Conservation (phyloP, 352 stramenopile species). For the Phytophthora colocasiae region DNA sequence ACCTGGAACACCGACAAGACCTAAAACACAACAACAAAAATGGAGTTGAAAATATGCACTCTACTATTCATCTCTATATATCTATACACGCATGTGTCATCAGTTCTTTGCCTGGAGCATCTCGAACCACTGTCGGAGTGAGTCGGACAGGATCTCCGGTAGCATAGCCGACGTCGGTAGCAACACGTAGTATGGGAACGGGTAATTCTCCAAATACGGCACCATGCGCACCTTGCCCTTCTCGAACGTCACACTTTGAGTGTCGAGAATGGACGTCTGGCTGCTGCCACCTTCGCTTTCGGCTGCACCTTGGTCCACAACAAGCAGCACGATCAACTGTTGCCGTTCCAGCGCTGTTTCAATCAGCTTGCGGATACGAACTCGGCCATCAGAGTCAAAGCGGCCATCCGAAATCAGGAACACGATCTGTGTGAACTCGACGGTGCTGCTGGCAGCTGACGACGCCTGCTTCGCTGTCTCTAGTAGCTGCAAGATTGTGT, state of each 20-base stretch:
- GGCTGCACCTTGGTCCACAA: slow-evolving; percentile 92
- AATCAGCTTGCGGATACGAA: slow-evolving; percentile 95
- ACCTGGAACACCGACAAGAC: no score
- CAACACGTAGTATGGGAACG: slow-evolving; percentile 99
- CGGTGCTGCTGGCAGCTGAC: slow-evolving; percentile 52
- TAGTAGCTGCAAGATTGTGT: slow-evolving; percentile 92
- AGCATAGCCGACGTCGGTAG: slow-evolving; percentile 95
- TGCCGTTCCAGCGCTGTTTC: slow-evolving; percentile 97
- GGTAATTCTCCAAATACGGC: slow-evolving; percentile 99
- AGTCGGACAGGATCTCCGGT: slow-evolving; percentile 99
- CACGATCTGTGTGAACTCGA: slow-evolving; percentile 97
- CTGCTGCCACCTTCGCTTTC: slow-evolving; percentile 29
- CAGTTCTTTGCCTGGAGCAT: slow-evolving; percentile 88
- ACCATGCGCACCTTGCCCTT: slow-evolving; percentile 97
- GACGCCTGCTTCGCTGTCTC: slow-evolving; percentile 82
- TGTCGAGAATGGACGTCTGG: slow-evolving; percentile 97
- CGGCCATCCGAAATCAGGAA: slow-evolving; percentile 99
- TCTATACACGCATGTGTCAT: background rate
- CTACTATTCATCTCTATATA: slow-evolving; percentile 11
- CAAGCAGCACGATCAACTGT: slow-evolving; percentile 98
- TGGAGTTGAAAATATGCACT: slow-evolving; percentile 8
- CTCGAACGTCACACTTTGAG: slow-evolving; percentile 97
- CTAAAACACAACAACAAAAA: background rate
- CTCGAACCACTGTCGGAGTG: slow-evolving; percentile 99
- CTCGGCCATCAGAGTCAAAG: slow-evolving; percentile 97